Base-by-base conservation (phyloP, 1,284 basidiomycete genomes). In the Fomitiporia mediterranea region DNA sequence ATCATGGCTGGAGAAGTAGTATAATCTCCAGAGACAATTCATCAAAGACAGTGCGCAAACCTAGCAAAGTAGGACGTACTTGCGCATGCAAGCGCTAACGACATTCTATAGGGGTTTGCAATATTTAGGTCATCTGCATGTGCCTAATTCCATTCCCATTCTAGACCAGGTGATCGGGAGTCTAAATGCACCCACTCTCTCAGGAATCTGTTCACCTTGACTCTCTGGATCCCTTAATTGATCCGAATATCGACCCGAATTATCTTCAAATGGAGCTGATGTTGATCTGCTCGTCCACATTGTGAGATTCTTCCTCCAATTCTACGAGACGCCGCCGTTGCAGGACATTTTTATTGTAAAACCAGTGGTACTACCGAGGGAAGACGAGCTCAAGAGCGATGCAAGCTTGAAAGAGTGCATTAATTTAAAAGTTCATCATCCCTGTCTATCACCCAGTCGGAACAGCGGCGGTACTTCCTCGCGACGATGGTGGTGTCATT, bases 401-500 rank as follows among this genome's bases (percentile, higher is more conserved):
- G 37, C n/a, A n/a, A 35, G 35, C 4, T 21, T 52, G 23, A 42
- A 40, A 30, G 51, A 52, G 27, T 52, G 42, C 30, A 28, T 52
- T n/a, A 52, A n/a, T n/a, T n/a, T n/a, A 42, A 30, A 37, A 39
- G 2, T n/a, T 40, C 1, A 40, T 28, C 27, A 28, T 21, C 4
- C 37, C 51, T 5, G 35, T 52, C 8, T 55, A 37, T 17, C 60
- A 62, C 35, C 63, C 69, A 4, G 59, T 67, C 9, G 77, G 77
- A 32, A 75, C 79, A 4, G 73, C 70, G 49, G 67, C 76, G 0
- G 80, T 81, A 79, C 66, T 80, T 44, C 80, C 80, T 13, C 65
- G 69, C 56, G 69, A 70, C 34, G 62, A 70, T 54, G 80, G 80
- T 30, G 80, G 80, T 60, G 80, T 81, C 23, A 79, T 82, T 27